These are phyloP conservation scores for Cotoneaster glaucophyllus DNA, from an alignment of 306 rosid species.

Conservation along the genomic window DNA sequence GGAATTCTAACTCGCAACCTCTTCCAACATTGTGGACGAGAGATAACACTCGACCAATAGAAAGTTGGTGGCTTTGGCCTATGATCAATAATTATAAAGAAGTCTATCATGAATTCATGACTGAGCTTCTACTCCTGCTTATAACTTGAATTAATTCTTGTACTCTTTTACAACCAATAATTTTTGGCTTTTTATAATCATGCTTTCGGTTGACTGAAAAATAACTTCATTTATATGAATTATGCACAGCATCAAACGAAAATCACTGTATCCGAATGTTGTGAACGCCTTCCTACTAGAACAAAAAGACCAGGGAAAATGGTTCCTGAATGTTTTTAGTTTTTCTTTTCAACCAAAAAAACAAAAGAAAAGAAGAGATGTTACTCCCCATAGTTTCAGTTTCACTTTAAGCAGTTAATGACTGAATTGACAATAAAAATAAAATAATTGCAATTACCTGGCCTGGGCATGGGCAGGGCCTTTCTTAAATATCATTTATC, in stretches of 20 bases:
- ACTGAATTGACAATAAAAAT: neutral
- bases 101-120: too few relatives aligned
- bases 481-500: neutral
- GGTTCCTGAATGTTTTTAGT: neutral
- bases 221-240: neutral
- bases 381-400: neutral
- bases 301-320: neutral
- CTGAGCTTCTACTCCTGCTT: too few relatives aligned
- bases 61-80: too few relatives aligned
- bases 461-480: neutral
- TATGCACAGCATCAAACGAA: neutral
- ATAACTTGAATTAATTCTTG: too few relatives aligned
- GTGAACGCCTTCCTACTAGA: neutral
- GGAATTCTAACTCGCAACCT: too few relatives aligned
- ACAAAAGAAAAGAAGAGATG: neutral
- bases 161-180: too few relatives aligned
- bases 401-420: neutral
- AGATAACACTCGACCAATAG: too few relatives aligned
- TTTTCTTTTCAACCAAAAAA: neutral
- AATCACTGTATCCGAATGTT: neutral
- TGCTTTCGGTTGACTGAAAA: neutral
- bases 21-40: too few relatives aligned
- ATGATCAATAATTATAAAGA: too few relatives aligned
- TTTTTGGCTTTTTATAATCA: too few relatives aligned
- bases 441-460: neutral